Conservation (phyloP, 257 asterid species). For the Buddleja alternifolia region DNA sequence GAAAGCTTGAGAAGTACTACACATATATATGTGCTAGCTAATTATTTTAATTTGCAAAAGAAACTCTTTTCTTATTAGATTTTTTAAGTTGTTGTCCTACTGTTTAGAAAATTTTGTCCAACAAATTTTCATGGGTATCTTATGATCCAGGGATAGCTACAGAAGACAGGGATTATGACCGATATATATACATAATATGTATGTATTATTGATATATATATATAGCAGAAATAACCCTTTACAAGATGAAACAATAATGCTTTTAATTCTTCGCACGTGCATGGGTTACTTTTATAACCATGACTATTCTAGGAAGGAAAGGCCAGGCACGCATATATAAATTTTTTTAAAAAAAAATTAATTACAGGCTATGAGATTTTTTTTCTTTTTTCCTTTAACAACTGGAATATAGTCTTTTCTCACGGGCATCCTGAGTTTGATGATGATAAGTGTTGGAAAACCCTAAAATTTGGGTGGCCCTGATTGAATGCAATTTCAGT, state of each 20-base stretch:
- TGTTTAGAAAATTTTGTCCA: not conserved
- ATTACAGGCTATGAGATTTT: not conserved
- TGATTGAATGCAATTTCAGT: not conserved
- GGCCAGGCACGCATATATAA: slow-evolving; percentile 1
- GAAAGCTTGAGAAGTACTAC: too few relatives aligned
- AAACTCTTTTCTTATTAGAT: too few relatives aligned
- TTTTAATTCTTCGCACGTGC: slow-evolving; percentile 34
- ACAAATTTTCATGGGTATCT: slow-evolving; percentile 24
- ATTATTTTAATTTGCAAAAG: too few relatives aligned
- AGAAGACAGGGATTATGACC: not conserved
- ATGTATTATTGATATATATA: too few relatives aligned
- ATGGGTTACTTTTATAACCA: slow-evolving; percentile 21
- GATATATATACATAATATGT: too few relatives aligned
- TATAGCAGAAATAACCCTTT: not conserved
- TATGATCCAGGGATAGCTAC: too few relatives aligned
- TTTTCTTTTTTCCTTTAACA: not conserved
- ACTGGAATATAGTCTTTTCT: slow-evolving; percentile 22
- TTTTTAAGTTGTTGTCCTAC: too few relatives aligned
- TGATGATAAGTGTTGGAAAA: slow-evolving; percentile 20
- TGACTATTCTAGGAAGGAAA: slow-evolving; percentile 26
- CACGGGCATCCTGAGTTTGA: slow-evolving; percentile 64
- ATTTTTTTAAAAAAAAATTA: not conserved
- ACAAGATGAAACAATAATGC: not conserved
- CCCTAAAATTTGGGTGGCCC: slow-evolving; percentile 17
- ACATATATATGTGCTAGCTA: too few relatives aligned